Evolutionary conservation across 768 basidiomycete genomes (phyloP), one percentile per base, ranked within the genome.

Genomic region (Lentinula boryana): DNA sequence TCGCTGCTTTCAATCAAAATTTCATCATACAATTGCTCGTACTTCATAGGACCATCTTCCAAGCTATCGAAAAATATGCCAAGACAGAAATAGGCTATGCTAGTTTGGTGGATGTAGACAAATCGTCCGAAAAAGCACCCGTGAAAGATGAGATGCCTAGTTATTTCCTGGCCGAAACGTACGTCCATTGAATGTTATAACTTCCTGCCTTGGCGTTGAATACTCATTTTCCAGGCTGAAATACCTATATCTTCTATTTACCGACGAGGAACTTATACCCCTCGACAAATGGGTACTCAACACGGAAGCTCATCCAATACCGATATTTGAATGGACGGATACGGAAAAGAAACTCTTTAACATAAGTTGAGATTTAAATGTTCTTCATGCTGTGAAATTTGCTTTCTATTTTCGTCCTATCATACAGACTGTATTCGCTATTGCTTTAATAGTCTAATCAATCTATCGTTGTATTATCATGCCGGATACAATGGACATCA

Each of bases 261-360:
- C 76, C 31, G 84, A 87, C 61, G 74, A 74, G 2, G 82, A 85
- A 51, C 70, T 74, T 0, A 72, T 87, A 46, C 76, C 81, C 3
- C 71, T 84, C 40, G 74, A 80, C 21, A 74, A 78, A 49, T 87
- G 80, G 78, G 84, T 86, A 4, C 84, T 85, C 62, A 87, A 85
- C 63, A 87, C 85, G 0, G 85, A 87, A 69, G 88, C 87, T 7
- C 89, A 91, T 64, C 89, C 89, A 2, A 70, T 91, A 8, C 87
- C 85, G 2, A 74, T 86, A 4, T 87, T 87, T 64, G 64, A 76
- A n/a, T 88, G 87, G 87, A 77, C 71, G 1, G 64, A 71, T 2
- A 77, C 73, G 73, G 85, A 88, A 72, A 79, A 71, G 69, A 68
- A 74, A 57, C 68, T 68, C 43, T 84, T 78, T 63, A 73, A 75